Conservation (phyloP, 2,329 filamentous ascomycete species). For the Arthrinium puccinioides region DNA sequence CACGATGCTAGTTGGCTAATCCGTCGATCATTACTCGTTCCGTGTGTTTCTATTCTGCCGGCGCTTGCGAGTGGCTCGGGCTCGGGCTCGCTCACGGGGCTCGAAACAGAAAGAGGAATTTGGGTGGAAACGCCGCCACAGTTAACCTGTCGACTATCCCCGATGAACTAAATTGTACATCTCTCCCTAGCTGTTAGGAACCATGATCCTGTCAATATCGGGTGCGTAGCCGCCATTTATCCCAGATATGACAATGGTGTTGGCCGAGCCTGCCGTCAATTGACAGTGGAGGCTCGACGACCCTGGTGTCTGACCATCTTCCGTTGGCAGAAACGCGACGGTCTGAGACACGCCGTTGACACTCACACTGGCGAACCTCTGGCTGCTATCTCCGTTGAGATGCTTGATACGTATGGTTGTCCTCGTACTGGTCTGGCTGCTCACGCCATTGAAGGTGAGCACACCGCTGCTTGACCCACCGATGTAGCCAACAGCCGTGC, state of each 20-base stretch:
- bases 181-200: constrained; percentile 33
- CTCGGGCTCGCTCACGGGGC: no score
- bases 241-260: constrained; percentile 40
- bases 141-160: no score
- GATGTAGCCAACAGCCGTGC: constrained; percentile 43
- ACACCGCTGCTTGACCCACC: constrained; percentile 39
- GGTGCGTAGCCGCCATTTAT: constrained; percentile 34
- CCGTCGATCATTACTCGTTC: no score
- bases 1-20: no score
- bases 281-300: constrained; percentile 40
- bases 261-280: constrained; percentile 36
- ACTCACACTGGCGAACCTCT: constrained; percentile 44
- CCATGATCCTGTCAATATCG: constrained; percentile 47
- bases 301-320: constrained; percentile 32
- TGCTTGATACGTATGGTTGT: constrained; percentile 26
- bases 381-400: constrained; percentile 42
- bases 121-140: no score
- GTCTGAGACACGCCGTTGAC: constrained; percentile 47
- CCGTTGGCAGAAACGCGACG: constrained; percentile 47
- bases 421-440: constrained; percentile 39
- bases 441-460: constrained; percentile 39
- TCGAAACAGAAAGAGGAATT: no score
- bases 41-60: no score
- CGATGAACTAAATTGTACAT: no score
- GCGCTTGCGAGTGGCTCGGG: no score